Base-by-base conservation (phyloP, 768 basidiomycete species). In the Termitomyces eurrhizus region DNA sequence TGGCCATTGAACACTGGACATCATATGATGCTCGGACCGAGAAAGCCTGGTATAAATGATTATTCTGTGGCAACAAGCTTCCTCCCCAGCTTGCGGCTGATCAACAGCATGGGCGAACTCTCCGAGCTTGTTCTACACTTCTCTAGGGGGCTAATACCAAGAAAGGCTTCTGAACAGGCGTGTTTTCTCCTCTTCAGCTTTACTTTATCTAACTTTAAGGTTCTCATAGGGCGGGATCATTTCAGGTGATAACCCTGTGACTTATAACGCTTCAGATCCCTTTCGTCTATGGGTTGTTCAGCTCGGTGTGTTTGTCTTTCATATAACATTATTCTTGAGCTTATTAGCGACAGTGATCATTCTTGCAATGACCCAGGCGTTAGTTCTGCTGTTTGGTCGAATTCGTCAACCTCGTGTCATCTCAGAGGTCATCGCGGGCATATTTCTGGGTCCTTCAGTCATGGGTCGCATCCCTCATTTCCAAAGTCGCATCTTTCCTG, bases 351-450 rank as follows among this genome's bases (percentile, higher is more conserved):
- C 73, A 85, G 89, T 89, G 53, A 83, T 98, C 66, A 93, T 98
- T 75, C 80, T 97, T 60, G 74, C 74, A 37, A 86, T 94, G 80
- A 86, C 87, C 48, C 90, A 95, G 68, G 59, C 89, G 2, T 83
- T 98, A 18, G 79, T 83, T 1, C 72, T 90, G n/a, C 57, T 83
- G 52, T 78, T 97, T 24, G 71, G 77, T 6, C 85, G 80, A 54
- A 83, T 96, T 42, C 86, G 84, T 39, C 95, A 98, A 67, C 96
- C 96, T 3, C 80, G 88, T 21, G 95, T 98, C 60, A 94, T 97
- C 52, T 87, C 94, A 51, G 95, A 98, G 71, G 90, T 97, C 62
- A 84, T 98, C 57, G 93, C 88, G 0, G 96, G 96, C 24, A 86
- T 98, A 64, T 68, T 98, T 32, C 79, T 98, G 16, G 95, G 94